Conservation (phyloP, 2,329 filamentous ascomycete genomes). For the Clarireedia hainanense region DNA sequence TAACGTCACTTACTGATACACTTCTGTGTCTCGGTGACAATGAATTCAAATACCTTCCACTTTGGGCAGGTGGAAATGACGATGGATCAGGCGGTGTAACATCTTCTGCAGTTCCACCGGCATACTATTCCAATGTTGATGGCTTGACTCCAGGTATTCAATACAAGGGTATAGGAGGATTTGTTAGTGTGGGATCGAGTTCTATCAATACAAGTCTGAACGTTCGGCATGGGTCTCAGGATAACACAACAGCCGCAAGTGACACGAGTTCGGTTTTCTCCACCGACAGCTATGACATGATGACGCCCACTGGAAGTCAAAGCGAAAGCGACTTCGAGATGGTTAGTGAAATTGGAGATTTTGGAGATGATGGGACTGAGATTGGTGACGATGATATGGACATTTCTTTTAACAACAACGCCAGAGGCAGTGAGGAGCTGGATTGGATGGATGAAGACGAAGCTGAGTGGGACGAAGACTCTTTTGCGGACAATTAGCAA, state of each 20-base stretch:
- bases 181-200: not conserved
- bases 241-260: not conserved
- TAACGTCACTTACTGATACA: conserved; percentile 28
- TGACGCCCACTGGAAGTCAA: not conserved
- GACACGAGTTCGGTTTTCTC: not conserved
- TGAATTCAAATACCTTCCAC: conserved; percentile 55
- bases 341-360: not conserved
- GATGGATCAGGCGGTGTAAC: conserved; percentile 44
- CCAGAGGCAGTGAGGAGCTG: not conserved
- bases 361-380: not conserved
- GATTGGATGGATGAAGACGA: not conserved
- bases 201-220: conserved; percentile 1
- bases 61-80: conserved; percentile 55
- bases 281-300: conserved; percentile 1
- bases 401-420: not conserved
- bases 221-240: not conserved
- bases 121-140: conserved; percentile 8
- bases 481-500: not conserved
- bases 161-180: not conserved
- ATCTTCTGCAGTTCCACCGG: conserved; percentile 29
- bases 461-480: not conserved
- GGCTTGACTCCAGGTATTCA: not conserved
- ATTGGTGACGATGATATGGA: not conserved
- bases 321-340: conserved; percentile 1
- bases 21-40: conserved; percentile 45